Base-by-base conservation (phyloP, 2,329 filamentous ascomycete species). In the Gaeumannomyces tritici region DNA sequence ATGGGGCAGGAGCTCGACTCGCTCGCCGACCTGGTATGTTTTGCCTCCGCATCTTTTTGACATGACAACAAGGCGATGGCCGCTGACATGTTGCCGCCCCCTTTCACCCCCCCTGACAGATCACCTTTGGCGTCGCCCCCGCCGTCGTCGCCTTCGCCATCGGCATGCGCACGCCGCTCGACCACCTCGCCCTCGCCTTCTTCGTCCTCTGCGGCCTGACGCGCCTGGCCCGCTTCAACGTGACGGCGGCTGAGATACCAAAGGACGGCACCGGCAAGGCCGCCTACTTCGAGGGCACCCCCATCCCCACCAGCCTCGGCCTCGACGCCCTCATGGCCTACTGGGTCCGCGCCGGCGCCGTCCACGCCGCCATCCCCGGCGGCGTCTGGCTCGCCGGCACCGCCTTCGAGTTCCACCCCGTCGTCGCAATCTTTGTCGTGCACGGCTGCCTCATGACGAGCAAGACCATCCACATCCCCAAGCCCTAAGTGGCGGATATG, bases 1-100 rank as follows among this genome's bases (percentile, higher is more conserved):
- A 98, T 99, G 93, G 95, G 95, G 15, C 93, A 97, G 76, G 95
- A 99, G 76, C 80, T 99, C 62, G 95, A 99, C 75, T 98, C 93
- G 8, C 82, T 99, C 59, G 95, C 95, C 62, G 95, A 99, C 74
- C 75, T 99, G 80, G 92, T 96, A 88, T 31, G 84, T 71, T 60
- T n/a, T n/a, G n/a, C n/a, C n/a, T n/a, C n/a, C n/a, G n/a, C n/a
- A n/a, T n/a, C n/a, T 57, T 51, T 59, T 47, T n/a, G 18, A 29
- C 21, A 12, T 9, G 47, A 47, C 26, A 12, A 18, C 28, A 59
- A 35, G 29, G 29, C 4, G 29, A 31, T 9, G 29, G 29, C 4
- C 29, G 29, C 9, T 3, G 31, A 12, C n/a, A n/a, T 51, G 55
- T 61, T 61, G 58, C 33, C 27, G 61, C 54, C 33, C 29, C 27